Evolutionary conservation across 495 filamentous ascomycete genomes (phyloP), one percentile per base, ranked within the genome.

Genomic region (Stereocaulon alpinum): DNA sequence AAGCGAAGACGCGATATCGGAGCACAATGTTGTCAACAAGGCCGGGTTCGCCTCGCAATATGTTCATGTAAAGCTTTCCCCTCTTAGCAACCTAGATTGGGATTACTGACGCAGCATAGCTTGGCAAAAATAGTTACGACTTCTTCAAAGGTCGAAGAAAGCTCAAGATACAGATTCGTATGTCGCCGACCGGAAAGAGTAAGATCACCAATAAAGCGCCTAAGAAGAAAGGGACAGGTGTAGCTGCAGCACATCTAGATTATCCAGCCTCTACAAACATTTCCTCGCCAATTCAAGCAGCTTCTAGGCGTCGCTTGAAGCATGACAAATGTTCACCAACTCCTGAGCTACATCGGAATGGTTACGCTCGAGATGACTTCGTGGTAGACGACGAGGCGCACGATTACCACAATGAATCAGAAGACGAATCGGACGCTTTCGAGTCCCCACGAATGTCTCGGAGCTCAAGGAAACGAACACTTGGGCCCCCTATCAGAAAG

Each of bases 261-360:
- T 68, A 76, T 65, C 85, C 85, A 22, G 70, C 77, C 54, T 94
- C 92, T 6, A 95, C 92, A 0, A 87, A 89, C 56, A 79, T 96
- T 11, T 91, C 93, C 3, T 95, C 93, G 12, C 92, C 93, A 6
- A 69, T 89, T 4, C 77, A 85, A 67, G 75, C 74, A 41, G 80
- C 74, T 17, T 71, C 78, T 50, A 65, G 78, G 61, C 75, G 79
- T 6, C 74, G 71, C 24, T 34, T 50, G 34, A 55, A 48, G 44
- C 55, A 73, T n/a, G 70, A 67, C 12, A 70, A 73, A 15, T 66
- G 70, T 2, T 73, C 72, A 17, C 55, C 62, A 5, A 65, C 63
- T 24, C 67, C 64, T 43, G 59, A 68, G 7, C 66, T 67, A 29
- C 71, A 75, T 37, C 66, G 64, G 2, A 76, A 75, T 55, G 77